Percentiles rank a stretch among this genome's conserved stretches.
Evolutionary conservation across 108 stramenopile species (phyloP).

Genomic region (Aurantiochytrium sp.): DNA sequence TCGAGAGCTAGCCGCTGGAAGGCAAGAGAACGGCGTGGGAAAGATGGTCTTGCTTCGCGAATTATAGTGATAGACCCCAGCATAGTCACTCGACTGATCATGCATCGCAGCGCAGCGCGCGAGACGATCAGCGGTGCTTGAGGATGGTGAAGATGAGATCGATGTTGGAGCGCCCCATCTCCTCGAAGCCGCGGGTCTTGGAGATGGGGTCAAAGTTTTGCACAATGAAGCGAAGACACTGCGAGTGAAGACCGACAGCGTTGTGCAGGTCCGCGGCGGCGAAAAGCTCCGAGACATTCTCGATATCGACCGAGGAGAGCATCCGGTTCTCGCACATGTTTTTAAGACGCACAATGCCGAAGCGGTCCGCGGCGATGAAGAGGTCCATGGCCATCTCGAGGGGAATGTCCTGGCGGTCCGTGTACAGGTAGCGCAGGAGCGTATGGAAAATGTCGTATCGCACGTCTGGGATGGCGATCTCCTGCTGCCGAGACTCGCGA

Average conservation of each 20-base stretch:
- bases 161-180: conserved; percentile 91
- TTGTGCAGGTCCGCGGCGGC: conserved; percentile 87
- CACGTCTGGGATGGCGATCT: conserved; percentile 69
- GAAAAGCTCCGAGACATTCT: conserved; percentile 88
- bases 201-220: conserved; percentile 87
- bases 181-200: conserved; percentile 76
- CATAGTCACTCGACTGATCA: no score
- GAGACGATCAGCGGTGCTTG: background rate
- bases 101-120: no score
- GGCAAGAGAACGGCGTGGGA: no score
- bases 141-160: conserved; percentile 92
- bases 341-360: conserved; percentile 87
- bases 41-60: no score
- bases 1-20: no score
- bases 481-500: conserved; percentile 71
- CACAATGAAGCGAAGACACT: conserved; percentile 83
- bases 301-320: conserved; percentile 78
- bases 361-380: conserved; percentile 89
- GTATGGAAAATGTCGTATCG: conserved; percentile 73
- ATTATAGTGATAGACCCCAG: no score
- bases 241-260: conserved; percentile 71
- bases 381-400: conserved; percentile 91
- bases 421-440: conserved; percentile 91
- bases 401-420: conserved; percentile 74
- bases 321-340: conserved; percentile 88